These are phyloP conservation scores for Fusarium gaditjirri DNA, from an alignment of 2,329 filamentous ascomycete species.

Conservation along the genomic window DNA sequence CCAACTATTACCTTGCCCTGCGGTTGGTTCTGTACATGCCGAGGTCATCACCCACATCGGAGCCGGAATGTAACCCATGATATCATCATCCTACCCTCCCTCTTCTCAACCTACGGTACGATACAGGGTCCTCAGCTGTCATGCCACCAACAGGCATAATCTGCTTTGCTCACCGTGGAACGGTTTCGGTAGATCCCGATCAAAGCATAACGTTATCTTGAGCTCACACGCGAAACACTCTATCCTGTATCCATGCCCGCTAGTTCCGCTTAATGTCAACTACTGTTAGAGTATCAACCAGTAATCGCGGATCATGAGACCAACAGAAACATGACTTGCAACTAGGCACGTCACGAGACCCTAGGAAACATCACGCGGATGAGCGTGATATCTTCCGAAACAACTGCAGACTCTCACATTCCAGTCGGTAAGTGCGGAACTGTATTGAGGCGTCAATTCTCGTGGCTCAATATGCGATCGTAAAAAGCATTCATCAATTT, in stretches of 20 bases:
- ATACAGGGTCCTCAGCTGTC: constrained; percentile 26
- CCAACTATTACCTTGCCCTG: not conserved
- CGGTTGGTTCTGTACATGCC: constrained; percentile 2
- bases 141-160: constrained; percentile 39
- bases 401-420: constrained; percentile 8
- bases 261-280: constrained; percentile 10
- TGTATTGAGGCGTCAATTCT: constrained; percentile 4
- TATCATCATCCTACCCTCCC: constrained; percentile 43
- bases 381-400: constrained; percentile 15
- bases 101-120: not conserved
- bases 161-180: constrained; percentile 21
- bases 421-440: not conserved
- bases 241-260: not conserved
- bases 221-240: constrained; percentile 2
- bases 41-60: constrained; percentile 23
- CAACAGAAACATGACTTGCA: constrained; percentile 22
- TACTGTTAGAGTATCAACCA: not conserved
- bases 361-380: constrained; percentile 19
- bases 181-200: constrained; percentile 36
- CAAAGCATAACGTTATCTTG: constrained; percentile 9
- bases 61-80: constrained; percentile 37
- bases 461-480: constrained; percentile 3
- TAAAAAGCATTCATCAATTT: not conserved
- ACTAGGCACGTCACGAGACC: constrained; percentile 26
- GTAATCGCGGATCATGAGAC: constrained; percentile 12